A percentile compares a stretch with the other conserved stretches of the same genome.
Evolutionary conservation across 805 yeast species (phyloP).

Genomic region (Candida vaughaniae): DNA sequence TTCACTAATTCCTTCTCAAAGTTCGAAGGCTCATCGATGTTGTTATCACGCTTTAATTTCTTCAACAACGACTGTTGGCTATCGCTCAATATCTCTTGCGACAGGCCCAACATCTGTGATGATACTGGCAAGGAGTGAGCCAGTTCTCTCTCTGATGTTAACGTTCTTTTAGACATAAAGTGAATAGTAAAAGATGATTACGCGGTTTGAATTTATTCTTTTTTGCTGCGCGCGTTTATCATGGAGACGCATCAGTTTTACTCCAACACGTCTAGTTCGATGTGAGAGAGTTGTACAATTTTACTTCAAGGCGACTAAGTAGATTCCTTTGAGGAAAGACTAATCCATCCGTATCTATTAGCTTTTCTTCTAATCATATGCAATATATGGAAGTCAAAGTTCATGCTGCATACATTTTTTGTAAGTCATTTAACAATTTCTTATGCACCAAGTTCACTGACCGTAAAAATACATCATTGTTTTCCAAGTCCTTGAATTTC

Average conservation of each 20-base stretch:
- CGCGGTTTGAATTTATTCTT: not conserved
- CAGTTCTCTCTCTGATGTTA: conserved; percentile 10
- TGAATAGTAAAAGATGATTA: not conserved
- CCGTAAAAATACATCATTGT: conserved; percentile 7
- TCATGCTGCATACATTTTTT: not conserved
- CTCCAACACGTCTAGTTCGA: too few species aligned
- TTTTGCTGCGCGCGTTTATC: conserved; percentile 7
- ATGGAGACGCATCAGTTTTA: too few species aligned
- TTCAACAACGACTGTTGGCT: conserved; percentile 32
- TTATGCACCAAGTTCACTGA: conserved; percentile 9
- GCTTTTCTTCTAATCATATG: too few species aligned
- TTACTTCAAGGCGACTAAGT: too few species aligned
- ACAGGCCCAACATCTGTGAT: conserved; percentile 15
- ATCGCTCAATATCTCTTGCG: conserved; percentile 23
- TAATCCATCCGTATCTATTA: too few species aligned
- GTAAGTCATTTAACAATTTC: conserved; percentile 12
- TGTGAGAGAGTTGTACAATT: too few species aligned
- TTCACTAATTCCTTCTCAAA: conserved; percentile 40
- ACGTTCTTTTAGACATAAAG: conserved; percentile 7
- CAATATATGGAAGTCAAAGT: too few species aligned
- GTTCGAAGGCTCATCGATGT: conserved; percentile 32
- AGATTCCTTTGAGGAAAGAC: too few species aligned
- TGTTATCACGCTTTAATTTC: conserved; percentile 24
- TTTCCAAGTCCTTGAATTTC: not conserved
- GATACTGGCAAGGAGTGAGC: conserved; percentile 37